Percentiles rank a stretch among this genome's conserved stretches.
Conservation (phyloP, 768 basidiomycete genomes). For the Pleurotus tuoliensis region DNA sequence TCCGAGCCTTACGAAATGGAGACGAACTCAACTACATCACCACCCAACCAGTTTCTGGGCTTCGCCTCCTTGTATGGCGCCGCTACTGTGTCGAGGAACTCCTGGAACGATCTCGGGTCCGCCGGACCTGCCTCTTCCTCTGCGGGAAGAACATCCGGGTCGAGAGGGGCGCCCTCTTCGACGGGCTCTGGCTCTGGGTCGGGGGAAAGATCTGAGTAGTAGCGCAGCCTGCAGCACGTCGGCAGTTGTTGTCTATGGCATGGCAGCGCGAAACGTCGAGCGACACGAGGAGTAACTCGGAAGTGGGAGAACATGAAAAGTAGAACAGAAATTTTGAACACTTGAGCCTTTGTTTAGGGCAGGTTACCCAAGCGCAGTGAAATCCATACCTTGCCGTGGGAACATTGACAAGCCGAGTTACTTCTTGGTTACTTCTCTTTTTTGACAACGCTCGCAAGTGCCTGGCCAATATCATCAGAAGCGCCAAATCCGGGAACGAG, state of each 20-base stretch:
- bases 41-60: slow-evolving; percentile 63
- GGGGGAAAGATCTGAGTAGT: slow-evolving; percentile 19
- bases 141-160: slow-evolving; percentile 10
- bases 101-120: slow-evolving; percentile 24
- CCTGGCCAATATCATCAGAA: too few relatives aligned
- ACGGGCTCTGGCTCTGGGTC: slow-evolving; percentile 20
- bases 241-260: slow-evolving; percentile 7
- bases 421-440: background rate
- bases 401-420: background rate
- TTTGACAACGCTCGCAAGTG: too few relatives aligned
- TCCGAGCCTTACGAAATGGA: slow-evolving; percentile 9
- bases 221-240: slow-evolving; percentile 21
- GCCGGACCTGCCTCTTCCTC: slow-evolving; percentile 19
- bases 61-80: slow-evolving; percentile 36
- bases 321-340: slow-evolving; percentile 28
- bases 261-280: slow-evolving; percentile 25
- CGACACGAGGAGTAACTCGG: slow-evolving; percentile 23
- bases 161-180: slow-evolving; percentile 16
- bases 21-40: slow-evolving; percentile 46
- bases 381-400: background rate
- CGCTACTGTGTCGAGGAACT: slow-evolving; percentile 42
- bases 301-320: slow-evolving; percentile 31
- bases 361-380: background rate
- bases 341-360: slow-evolving; percentile 3
- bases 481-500: too few relatives aligned